A percentile compares a stretch with the other conserved stretches of the same genome.
These are phyloP conservation scores for Peniophora sp. DNA, from an alignment of 1,284 basidiomycete species.

Conservation along the genomic window DNA sequence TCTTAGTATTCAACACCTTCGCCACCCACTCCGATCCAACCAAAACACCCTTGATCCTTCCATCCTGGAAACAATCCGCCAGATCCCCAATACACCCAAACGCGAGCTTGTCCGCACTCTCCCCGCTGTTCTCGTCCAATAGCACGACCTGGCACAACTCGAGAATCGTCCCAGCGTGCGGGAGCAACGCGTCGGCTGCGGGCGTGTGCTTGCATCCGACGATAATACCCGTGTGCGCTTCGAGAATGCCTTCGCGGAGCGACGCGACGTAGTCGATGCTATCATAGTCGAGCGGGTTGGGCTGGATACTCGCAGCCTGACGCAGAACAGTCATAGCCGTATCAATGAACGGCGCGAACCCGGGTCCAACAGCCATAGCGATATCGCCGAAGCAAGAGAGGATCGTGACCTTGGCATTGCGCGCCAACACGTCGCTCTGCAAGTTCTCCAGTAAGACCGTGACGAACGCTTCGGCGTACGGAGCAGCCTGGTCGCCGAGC, in stretches of 20 bases:
- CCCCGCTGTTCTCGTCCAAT: slow-evolving; percentile 79
- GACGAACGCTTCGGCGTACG: slow-evolving; percentile 88
- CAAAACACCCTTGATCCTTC: slow-evolving; percentile 76
- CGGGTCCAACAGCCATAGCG: slow-evolving; percentile 83
- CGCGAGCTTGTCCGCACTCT: slow-evolving; percentile 67
- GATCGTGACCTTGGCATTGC: slow-evolving; percentile 95
- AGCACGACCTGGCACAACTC: slow-evolving; percentile 79
- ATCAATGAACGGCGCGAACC: slow-evolving; percentile 86
- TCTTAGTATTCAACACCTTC: slow-evolving; percentile 66
- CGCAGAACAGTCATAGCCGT: slow-evolving; percentile 88
- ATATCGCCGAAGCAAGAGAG: slow-evolving; percentile 96
- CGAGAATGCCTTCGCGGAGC: slow-evolving; percentile 91
- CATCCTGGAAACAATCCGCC: slow-evolving; percentile 77
- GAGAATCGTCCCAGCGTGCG: slow-evolving; percentile 73
- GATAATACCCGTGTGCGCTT: slow-evolving; percentile 94
- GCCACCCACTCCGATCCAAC: slow-evolving; percentile 76
- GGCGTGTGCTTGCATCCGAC: slow-evolving; percentile 78
- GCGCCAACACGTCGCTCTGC: slow-evolving; percentile 84
- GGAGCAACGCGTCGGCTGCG: slow-evolving; percentile 59
- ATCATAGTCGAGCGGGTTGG: slow-evolving; percentile 84
- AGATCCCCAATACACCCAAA: slow-evolving; percentile 91
- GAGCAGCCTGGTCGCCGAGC: slow-evolving; percentile 74
- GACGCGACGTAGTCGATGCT: slow-evolving; percentile 88
- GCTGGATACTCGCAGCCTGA: slow-evolving; percentile 83
- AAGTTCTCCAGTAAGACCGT: slow-evolving; percentile 87